A percentile compares a stretch with the other conserved stretches of the same genome.
phyloP scores from a whole-genome alignment of 106 monocot genomes.

The Dioscorea alata region DNA sequence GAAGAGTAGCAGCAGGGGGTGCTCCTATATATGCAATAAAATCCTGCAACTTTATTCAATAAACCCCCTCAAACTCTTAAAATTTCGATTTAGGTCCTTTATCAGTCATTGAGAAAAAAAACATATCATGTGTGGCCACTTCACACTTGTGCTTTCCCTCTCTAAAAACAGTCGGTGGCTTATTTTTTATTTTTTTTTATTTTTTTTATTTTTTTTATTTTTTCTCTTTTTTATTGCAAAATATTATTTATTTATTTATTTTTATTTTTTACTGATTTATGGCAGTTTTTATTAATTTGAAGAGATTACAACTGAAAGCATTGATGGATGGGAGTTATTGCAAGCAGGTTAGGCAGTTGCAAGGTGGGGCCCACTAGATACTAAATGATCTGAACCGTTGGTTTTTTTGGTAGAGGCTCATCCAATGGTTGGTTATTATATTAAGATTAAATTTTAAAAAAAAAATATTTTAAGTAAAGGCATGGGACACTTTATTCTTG shows the following conservation, averaged over 20 bases:
- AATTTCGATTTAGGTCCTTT: background rate
- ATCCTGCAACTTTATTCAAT: background rate
- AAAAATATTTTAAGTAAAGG: too few species aligned
- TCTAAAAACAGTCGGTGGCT: slow-evolving; percentile 2
- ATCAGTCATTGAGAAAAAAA: slow-evolving; percentile 3
- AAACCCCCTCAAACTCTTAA: background rate
- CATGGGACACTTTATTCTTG: too few species aligned
- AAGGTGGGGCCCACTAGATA: background rate
- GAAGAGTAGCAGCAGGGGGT: background rate
- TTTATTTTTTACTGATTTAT: too few species aligned
- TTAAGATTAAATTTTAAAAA: too few species aligned
- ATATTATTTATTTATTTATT: too few species aligned
- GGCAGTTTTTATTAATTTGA: too few species aligned
- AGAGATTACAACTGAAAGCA: too few species aligned
- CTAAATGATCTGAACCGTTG: background rate
- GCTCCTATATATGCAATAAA: background rate
- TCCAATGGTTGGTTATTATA: background rate
- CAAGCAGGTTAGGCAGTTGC: background rate
- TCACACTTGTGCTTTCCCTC: too few species aligned
- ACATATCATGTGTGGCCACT: slow-evolving; percentile 15
- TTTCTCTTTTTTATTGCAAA: too few species aligned
- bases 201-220: too few species aligned
- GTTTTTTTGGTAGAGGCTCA: background rate
- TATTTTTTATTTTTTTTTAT: too few species aligned
- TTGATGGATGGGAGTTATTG: background rate